These are phyloP conservation scores for Termitomyces sp. DNA, from an alignment of 768 basidiomycete species.

Conservation along the genomic window DNA sequence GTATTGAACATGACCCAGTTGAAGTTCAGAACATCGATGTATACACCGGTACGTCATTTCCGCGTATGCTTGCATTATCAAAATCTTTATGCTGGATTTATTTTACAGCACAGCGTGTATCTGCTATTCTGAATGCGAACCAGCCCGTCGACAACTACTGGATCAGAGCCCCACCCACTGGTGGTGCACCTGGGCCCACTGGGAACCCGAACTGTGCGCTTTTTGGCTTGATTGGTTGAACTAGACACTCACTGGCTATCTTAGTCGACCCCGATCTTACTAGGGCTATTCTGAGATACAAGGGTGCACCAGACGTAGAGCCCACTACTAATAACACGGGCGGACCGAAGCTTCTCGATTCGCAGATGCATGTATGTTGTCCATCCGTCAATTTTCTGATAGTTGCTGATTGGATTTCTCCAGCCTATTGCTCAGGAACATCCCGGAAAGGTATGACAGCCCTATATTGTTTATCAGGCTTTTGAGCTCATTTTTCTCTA, in stretches of 20 bases:
- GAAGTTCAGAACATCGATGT: conserved; percentile 36
- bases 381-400: not conserved
- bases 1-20: conserved; percentile 31
- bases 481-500: not conserved
- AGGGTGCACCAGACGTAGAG: conserved; percentile 20
- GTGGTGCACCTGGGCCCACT: conserved; percentile 11
- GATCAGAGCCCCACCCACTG: conserved; percentile 26
- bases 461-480: not conserved
- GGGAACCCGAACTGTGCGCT: conserved; percentile 18
- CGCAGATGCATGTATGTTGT: conserved; percentile 19
- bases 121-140: conserved; percentile 33
- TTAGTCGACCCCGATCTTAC: conserved; percentile 19
- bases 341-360: conserved; percentile 14
- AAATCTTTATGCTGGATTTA: not conserved
- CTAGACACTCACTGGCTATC: not conserved
- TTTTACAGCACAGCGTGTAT: conserved; percentile 27
- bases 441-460: conserved; percentile 10
- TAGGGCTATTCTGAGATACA: conserved; percentile 27
- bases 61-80: not conserved
- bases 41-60: conserved; percentile 27
- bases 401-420: not conserved
- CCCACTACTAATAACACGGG: conserved; percentile 18
- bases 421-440: conserved; percentile 13
- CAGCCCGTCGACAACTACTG: conserved; percentile 41
- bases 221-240: not conserved